Evolutionary conservation across 75 land plant genomes (phyloP), one percentile per base, ranked within the genome.

Genomic region (Pinus tabuliformis): DNA sequence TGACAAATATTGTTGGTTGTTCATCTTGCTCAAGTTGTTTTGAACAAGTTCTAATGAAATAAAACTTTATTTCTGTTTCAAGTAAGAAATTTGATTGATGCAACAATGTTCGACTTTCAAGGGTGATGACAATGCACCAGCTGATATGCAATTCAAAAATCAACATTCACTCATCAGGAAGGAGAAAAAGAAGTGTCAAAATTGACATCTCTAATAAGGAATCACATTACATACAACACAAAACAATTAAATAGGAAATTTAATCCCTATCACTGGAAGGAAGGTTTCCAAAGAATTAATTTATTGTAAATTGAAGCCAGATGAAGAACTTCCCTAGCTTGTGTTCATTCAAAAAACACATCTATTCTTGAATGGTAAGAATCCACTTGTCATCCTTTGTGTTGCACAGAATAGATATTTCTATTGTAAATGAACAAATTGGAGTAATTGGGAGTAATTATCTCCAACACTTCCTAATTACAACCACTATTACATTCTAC

Each of bases 51-150:
- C 20, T 39, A 20, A 66, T 37, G 20, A 66, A 18, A 66, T 39
- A 66, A 36, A 18, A 66, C 1, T 66, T 39, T 45, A 3, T 17
- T n/a, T 66, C n/a, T 39, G 70, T 37, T 39, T 66, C 24, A 68
- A 7, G 24, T 68, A 20, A 20, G 4, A 68, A 68, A 68, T 39
- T 18, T 39, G 24, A 8, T 68, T 68, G 8, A 42, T 68, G 71
- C 52, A 68, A 68, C 22, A 68, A 42, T 68, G 2, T 68, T 68
- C 71, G 52, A 68, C 52, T 68, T 68, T 21, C 71, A 18, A 42
- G 20, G 45, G n/a, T 68, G 1, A 68, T 68, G 11, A 45, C 33
- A 66, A 3, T 37, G 22, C 71, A 66, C 3, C n/a, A 17, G 52
- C 37, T 20, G 18, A 21, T 39, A 22, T 68, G 24, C 70, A 66